phyloP scores from a whole-genome alignment of 768 basidiomycete genomes.

The Pulveroboletus sp. region DNA sequence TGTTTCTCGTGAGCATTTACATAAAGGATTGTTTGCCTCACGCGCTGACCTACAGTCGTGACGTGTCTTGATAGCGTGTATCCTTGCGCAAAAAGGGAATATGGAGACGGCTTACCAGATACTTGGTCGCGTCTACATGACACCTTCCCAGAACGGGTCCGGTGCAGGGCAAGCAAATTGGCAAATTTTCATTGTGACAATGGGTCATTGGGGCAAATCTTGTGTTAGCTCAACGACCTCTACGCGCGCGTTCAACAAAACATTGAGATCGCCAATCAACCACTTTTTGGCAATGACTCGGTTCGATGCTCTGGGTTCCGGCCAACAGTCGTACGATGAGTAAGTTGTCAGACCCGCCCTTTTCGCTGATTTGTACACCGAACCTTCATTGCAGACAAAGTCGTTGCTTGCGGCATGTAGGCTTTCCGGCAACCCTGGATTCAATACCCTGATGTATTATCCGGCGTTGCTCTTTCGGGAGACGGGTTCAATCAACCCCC shows the following conservation, averaged over 20 bases:
- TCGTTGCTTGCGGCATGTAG: conserved; percentile 76
- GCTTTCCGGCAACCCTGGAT: conserved; percentile 82
- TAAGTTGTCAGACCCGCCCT: conserved; percentile 27
- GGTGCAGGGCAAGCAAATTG: conserved; percentile 47
- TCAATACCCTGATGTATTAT: conserved; percentile 76
- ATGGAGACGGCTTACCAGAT: conserved; percentile 48
- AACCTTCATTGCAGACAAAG: conserved; percentile 31
- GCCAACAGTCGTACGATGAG: conserved; percentile 68
- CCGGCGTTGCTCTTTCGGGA: conserved; percentile 76
- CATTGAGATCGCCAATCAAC: conserved; percentile 60
- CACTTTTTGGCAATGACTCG: conserved; percentile 52
- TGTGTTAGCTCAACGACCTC: conserved; percentile 50
- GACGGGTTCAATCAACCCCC: conserved; percentile 79
- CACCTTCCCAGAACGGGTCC: conserved; percentile 57
- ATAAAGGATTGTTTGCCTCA: not conserved
- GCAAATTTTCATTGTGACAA: not conserved
- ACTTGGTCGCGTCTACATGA: conserved; percentile 65
- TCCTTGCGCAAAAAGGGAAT: conserved; percentile 56
- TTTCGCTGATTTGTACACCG: not conserved
- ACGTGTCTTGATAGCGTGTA: conserved; percentile 42
- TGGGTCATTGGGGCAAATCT: not conserved
- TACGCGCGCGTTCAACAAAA: conserved; percentile 57
- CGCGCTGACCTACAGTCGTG: not conserved
- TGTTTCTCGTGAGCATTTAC: conserved; percentile 59
- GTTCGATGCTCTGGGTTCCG: conserved; percentile 51